Conservation (phyloP, 192 early-diverging fungal species). For the Geranomyces michiganensis region DNA sequence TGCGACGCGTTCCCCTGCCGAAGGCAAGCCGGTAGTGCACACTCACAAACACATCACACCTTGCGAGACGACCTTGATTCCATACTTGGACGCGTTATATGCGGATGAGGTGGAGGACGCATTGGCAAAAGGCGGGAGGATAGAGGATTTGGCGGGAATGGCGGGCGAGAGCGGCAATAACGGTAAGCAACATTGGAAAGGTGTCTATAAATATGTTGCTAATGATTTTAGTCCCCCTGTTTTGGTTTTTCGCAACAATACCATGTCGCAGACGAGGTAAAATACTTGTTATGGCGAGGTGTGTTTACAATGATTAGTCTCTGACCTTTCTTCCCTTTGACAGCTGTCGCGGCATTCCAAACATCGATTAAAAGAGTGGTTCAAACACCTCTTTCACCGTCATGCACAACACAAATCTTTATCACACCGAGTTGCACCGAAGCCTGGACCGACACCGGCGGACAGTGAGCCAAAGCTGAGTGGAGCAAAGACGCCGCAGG, state of each 20-base stretch:
- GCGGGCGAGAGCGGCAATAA: not conserved
- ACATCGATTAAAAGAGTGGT: conserved; percentile 7
- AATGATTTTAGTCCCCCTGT: not conserved
- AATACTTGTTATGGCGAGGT: not conserved
- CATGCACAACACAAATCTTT: too few relatives aligned
- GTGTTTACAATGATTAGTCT: not conserved
- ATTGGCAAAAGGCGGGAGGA: conserved; percentile 13
- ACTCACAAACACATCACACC: conserved; percentile 38
- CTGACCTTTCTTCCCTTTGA: not conserved
- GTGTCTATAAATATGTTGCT: not conserved
- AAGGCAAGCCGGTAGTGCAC: not conserved
- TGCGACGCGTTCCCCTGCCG: conserved; percentile 17
- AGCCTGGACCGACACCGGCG: too few relatives aligned
- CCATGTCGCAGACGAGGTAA: not conserved
- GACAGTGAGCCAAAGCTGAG: too few relatives aligned
- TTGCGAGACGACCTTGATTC: conserved; percentile 60
- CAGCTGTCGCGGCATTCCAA: conserved; percentile 2
- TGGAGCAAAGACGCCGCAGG: too few relatives aligned
- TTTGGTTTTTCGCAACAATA: not conserved
- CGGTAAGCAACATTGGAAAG: not conserved
- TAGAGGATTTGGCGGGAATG: conserved; percentile 14
- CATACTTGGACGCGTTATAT: conserved; percentile 50
- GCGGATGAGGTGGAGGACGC: conserved; percentile 50
- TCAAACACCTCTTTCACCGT: conserved; percentile 8
- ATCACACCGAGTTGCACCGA: too few relatives aligned